phyloP scores from a whole-genome alignment of 345 rosid species.

The Lagerstroemia speciosa region DNA sequence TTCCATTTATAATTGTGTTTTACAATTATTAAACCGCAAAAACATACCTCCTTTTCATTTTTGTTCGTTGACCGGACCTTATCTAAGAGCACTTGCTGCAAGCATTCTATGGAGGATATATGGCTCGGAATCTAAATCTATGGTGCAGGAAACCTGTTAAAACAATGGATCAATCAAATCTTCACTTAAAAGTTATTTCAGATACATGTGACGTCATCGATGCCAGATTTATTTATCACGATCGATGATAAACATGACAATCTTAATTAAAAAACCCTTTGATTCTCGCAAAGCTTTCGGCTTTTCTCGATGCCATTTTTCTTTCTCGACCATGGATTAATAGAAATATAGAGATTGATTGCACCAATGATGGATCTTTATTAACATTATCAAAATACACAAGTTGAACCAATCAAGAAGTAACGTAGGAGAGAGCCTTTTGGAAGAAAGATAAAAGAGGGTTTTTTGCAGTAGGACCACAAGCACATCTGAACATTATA shows the following conservation, averaged over 20 bases:
- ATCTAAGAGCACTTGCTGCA: neutral
- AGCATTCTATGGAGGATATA: neutral
- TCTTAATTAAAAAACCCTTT: constrained; percentile 19
- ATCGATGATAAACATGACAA: constrained; percentile 4
- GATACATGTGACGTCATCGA: neutral
- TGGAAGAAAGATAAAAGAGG: neutral
- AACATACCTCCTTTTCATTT: neutral
- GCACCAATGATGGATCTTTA: constrained; percentile 22
- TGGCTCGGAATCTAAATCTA: neutral
- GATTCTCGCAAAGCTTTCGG: constrained; percentile 41
- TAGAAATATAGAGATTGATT: constrained; percentile 13
- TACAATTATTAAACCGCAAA: neutral
- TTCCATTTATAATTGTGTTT: neutral
- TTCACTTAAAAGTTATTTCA: neutral
- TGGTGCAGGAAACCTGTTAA: neutral
- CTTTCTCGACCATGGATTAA: constrained; percentile 4
- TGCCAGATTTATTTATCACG: neutral
- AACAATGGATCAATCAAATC: neutral
- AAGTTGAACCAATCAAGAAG: neutral
- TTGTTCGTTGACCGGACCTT: neutral
- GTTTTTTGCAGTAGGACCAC: neutral
- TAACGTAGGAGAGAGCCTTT: neutral
- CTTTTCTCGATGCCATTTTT: constrained; percentile 27
- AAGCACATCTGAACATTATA: neutral
- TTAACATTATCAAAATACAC: neutral